A percentile compares a stretch with the other conserved stretches of the same genome.
Conservation (phyloP, 2,329 filamentous ascomycete species). For the Fusarium zealandicum region DNA sequence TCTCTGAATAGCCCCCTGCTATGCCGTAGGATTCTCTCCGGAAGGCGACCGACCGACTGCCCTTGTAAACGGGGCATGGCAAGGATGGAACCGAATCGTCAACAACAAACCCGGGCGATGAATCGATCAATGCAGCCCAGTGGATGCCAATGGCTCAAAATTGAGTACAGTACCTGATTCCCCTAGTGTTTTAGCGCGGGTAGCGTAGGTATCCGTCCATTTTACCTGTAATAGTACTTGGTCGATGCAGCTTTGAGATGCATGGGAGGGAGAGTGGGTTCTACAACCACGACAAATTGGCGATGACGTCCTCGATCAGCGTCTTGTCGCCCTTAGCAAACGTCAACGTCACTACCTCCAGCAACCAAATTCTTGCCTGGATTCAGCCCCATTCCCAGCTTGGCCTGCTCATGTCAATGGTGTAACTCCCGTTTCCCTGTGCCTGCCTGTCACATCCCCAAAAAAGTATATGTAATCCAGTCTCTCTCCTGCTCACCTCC, state of each 20-base stretch:
- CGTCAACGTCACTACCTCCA: conserved; percentile 48
- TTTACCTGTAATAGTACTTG: too few species aligned
- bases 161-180: too few species aligned
- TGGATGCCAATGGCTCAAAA: conserved; percentile 2
- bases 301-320: conserved; percentile 47
- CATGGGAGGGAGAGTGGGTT: conserved; percentile 1
- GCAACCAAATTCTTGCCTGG: conserved; percentile 26
- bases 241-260: conserved; percentile 9
- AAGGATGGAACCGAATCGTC: conserved; percentile 1
- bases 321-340: conserved; percentile 40
- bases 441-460: conserved; percentile 26
- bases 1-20: conserved; percentile 30
- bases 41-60: neutral
- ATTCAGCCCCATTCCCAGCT: conserved; percentile 27
- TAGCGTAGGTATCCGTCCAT: conserved; percentile 11
- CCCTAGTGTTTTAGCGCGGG: conserved; percentile 7
- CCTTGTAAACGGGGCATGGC: neutral
- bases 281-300: conserved; percentile 23
- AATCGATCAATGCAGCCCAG: too few species aligned
- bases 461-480: conserved; percentile 42
- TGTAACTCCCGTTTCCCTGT: conserved; percentile 17
- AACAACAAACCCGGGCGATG: conserved; percentile 3
- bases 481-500: conserved; percentile 15
- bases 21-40: conserved; percentile 30
- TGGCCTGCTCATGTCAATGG: conserved; percentile 21